Evolutionary conservation across 192 early-diverging fungal genomes (phyloP).

Genomic region (Backusella morwellensis): DNA sequence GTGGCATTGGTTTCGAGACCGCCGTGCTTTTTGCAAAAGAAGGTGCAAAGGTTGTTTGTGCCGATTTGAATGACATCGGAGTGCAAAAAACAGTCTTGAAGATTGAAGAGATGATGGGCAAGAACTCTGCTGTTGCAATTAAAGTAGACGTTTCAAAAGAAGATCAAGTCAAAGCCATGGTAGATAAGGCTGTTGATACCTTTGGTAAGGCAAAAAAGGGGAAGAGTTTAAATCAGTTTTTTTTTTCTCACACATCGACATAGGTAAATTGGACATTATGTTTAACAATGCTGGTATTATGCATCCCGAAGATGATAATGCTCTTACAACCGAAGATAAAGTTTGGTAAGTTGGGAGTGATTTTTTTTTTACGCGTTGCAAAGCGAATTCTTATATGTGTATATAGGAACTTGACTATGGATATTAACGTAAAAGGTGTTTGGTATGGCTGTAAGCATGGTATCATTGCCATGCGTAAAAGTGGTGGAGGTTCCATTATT

Average conservation of each 20-base stretch:
- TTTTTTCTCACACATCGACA: background rate
- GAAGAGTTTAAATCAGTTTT: background rate
- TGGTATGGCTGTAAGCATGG: constrained; percentile 87
- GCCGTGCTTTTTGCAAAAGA: constrained; percentile 73
- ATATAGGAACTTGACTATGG: constrained; percentile 62
- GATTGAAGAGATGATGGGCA: constrained; percentile 46
- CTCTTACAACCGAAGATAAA: constrained; percentile 68
- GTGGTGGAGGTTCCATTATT: constrained; percentile 77
- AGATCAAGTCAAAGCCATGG: constrained; percentile 62
- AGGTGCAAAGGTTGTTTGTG: constrained; percentile 73
- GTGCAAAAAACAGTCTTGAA: constrained; percentile 51
- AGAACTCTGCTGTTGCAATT: constrained; percentile 54
- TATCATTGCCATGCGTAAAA: constrained; percentile 71
- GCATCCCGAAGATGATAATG: constrained; percentile 77
- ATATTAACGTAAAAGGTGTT: constrained; percentile 88
- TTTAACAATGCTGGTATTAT: constrained; percentile 93
- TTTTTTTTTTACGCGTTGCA: constrained; percentile 7
- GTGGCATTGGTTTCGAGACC: constrained; percentile 81
- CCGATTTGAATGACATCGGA: constrained; percentile 71
- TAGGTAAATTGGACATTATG: constrained; percentile 75
- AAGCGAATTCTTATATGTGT: background rate
- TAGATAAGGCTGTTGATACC: constrained; percentile 60
- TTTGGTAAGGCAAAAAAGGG: constrained; percentile 52
- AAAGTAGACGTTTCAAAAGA: constrained; percentile 74
- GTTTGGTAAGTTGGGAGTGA: constrained; percentile 61